Base-by-base conservation (phyloP, 2,329 filamentous ascomycete genomes). In the Neofusicoccum sp. region DNA sequence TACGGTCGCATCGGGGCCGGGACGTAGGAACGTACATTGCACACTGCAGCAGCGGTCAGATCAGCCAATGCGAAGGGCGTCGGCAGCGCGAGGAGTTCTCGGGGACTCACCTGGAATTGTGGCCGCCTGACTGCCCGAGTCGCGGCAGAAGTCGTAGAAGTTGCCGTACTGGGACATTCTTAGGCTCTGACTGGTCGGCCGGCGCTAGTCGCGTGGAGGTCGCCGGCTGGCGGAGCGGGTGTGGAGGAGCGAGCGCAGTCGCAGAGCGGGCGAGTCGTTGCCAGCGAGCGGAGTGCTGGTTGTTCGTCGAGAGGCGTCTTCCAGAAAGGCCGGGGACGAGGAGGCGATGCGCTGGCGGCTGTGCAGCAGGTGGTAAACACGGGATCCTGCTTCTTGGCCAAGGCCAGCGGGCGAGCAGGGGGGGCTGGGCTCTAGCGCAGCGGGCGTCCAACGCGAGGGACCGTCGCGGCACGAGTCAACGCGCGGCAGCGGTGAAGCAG, bases 61-160 rank as follows among this genome's bases (percentile, higher is more conserved):
- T 54, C 62, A 60, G 63, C 51, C 70, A 66, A 24, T 67, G 24
- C 60, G 43, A 33, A 20, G 14, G 8, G 28, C 20, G 24, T 9
- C 16, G 30, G 24, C 16, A 28, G 20, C 34, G 73, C 43, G 12
- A 40, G 31, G 49, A 59, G 70, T 67, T 61, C 64, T 66, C 36
- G 62, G n/a, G 6, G n/a, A 64, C 71, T 44, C 69, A 76, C 75
- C 73, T 73, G 75, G 75, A 58, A 77, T 68, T 7, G 75, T 77
- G 33, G 73, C 72, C 64, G 66, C 67, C 14, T 43, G 63, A 64
- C 73, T 78, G 62, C 79, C 79, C 24, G 76, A 77, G 70, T 81
- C 78, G 65, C 78, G 75, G 74, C 80, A 82, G 65, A 81, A 80
- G 69, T 81, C 72, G 66, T 73, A 65, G 61, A 74, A 75, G 61